Percentiles rank a stretch among this genome's conserved stretches.
phyloP scores from a whole-genome alignment of 75 land plant genomes.

The Pinus tabuliformis region DNA sequence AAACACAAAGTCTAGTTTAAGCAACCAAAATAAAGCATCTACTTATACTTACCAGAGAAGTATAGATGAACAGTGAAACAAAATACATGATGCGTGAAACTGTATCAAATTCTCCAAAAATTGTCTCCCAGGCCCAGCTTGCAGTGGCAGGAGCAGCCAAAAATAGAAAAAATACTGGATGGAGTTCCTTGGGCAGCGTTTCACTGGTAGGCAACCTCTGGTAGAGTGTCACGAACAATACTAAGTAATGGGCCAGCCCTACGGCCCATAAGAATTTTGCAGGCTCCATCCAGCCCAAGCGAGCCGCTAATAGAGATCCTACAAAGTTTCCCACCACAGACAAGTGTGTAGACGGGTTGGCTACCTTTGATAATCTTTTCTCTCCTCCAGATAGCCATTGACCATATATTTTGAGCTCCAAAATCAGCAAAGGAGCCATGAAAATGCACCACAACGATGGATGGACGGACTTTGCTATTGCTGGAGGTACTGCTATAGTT shows the following conservation, averaged over 20 bases:
- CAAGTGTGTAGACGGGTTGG: slow-evolving; percentile 86
- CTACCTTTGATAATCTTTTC: slow-evolving; percentile 78
- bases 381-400: slow-evolving; percentile 97
- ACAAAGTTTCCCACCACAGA: slow-evolving; percentile 94
- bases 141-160: slow-evolving; percentile 91
- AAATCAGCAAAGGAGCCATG: slow-evolving; percentile 22
- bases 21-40: neutral
- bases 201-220: slow-evolving; percentile 87
- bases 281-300: slow-evolving; percentile 71
- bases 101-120: slow-evolving; percentile 69
- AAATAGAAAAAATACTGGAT: slow-evolving; percentile 92
- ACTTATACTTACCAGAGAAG: slow-evolving; percentile 25
- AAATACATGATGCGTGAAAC: slow-evolving; percentile 67
- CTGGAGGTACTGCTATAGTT: slow-evolving; percentile 28
- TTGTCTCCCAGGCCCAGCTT: slow-evolving; percentile 78
- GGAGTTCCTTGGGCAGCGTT: slow-evolving; percentile 86
- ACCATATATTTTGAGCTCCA: slow-evolving; percentile 73
- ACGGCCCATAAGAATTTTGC: slow-evolving; percentile 87
- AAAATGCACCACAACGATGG: slow-evolving; percentile 29
- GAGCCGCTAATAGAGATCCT: slow-evolving; percentile 67
- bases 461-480: slow-evolving; percentile 12
- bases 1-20: neutral
- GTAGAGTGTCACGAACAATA: slow-evolving; percentile 88
- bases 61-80: slow-evolving; percentile 79
- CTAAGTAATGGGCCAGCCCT: slow-evolving; percentile 86